Evolutionary conservation across 108 stramenopile genomes (phyloP).

Genomic region (Cyclostephanos tholiformis): DNA sequence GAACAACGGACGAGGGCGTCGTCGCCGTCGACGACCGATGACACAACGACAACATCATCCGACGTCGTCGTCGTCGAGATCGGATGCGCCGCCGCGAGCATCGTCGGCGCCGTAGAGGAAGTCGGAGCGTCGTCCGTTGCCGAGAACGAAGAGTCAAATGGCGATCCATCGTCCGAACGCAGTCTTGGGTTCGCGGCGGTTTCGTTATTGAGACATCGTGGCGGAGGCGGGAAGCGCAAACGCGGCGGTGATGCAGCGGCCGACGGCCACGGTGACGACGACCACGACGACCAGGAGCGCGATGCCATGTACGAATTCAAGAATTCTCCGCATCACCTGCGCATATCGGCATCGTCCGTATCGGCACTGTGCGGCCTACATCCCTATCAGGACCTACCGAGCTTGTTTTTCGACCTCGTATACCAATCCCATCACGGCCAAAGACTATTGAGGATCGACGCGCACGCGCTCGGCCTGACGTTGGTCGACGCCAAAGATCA

Average conservation of each 20-base stretch:
- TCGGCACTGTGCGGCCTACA: conserved; percentile 70
- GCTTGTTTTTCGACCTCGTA: conserved; percentile 59
- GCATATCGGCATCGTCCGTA: conserved; percentile 59
- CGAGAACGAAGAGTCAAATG: too few relatives aligned
- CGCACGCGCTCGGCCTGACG: conserved; percentile 54
- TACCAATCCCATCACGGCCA: conserved; percentile 74
- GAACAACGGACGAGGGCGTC: too few relatives aligned
- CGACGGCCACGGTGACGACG: conserved; percentile 40
- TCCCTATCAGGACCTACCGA: conserved; percentile 57
- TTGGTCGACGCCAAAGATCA: conserved; percentile 38
- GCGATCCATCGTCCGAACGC: too few relatives aligned
- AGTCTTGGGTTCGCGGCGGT: too few relatives aligned
- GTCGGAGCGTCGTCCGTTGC: too few relatives aligned
- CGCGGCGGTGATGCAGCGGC: background rate
- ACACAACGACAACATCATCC: too few relatives aligned
- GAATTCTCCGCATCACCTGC: conserved; percentile 54
- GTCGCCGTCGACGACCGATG: too few relatives aligned
- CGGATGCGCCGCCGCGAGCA: too few relatives aligned
- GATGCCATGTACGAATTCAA: conserved; percentile 30
- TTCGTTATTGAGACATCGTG: too few relatives aligned
- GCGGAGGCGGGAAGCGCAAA: conserved; percentile 29
- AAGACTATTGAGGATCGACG: conserved; percentile 55
- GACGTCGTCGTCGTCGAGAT: too few relatives aligned
- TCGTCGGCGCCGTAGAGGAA: too few relatives aligned
- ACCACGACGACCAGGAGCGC: conserved; percentile 9